Evolutionary conservation across 1,139 yeast genomes (phyloP), one percentile per base, ranked within the genome.

Genomic region (Pichia sp.): DNA sequence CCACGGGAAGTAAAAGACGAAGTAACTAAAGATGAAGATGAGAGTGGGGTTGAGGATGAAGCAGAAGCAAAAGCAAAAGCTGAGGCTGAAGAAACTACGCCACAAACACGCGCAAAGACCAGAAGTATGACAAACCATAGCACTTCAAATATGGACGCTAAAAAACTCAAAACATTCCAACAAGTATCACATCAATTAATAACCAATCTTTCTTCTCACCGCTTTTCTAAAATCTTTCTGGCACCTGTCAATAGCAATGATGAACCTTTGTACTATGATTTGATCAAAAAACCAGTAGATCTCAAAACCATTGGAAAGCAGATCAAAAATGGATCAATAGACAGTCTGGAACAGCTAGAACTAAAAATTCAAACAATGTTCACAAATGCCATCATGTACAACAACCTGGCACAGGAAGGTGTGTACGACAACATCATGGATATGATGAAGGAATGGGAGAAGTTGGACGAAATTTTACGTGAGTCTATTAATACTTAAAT

Each of bases 371-470:
- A 81, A 68, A 66, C 81, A 45, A 84, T 85, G 94, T 83, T 82
- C 65, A 85, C 92, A 43, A 85, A 85, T 61, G 85, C 92, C 34
- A 74, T 84, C 16, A 85, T 85, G 94, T 85, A 81, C 62, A 85
- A 85, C 60, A 75, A 77, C 49, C 73, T 77, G 52, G 43, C 49
- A 33, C 80, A 75, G 52, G 76, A 80, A 36, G 86, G 81, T 48
- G 71, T 82, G 55, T 77, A 76, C 29, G 64, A 65, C 38, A 73
- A 85, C 69, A 77, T 88, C 1, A 67, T 74, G 49, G 85, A 79
- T 51, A 84, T 85, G 92, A 75, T 73, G 62, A 64, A 68, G 37
- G 85, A 79, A 42, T 74, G 78, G 8, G 68, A 69, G 31, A 69
- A 67, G 29, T 64, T 75, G 36, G 69, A 79, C 51, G 67, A 73